Percentiles rank a stretch among this genome's conserved stretches.
Conservation (phyloP, 2,329 filamentous ascomycete genomes). For the Nannizzia gypsea region DNA sequence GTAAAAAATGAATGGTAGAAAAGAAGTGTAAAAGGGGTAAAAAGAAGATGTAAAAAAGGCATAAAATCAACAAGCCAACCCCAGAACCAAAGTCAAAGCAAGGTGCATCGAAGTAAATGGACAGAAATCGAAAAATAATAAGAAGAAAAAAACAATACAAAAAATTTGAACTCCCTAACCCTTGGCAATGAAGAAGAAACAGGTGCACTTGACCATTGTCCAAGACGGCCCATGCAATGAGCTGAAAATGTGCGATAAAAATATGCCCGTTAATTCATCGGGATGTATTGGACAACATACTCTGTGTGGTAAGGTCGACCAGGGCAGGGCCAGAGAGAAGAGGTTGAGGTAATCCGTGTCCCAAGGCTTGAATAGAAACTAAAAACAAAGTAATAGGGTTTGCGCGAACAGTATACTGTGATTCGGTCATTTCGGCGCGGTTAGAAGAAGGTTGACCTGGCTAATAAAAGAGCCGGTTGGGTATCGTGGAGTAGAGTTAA, state of each 20-base stretch:
- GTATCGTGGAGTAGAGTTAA: constrained; percentile 27
- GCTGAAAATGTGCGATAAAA: constrained; percentile 2
- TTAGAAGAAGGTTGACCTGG: constrained; percentile 23
- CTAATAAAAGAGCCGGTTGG: constrained; percentile 23
- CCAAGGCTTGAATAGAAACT: constrained; percentile 23
- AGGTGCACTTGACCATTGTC: constrained; percentile 26
- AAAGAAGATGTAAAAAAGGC: not conserved
- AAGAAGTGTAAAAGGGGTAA: not conserved
- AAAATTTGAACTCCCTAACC: constrained; percentile 20
- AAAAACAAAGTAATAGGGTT: constrained; percentile 25
- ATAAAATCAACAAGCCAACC: not conserved
- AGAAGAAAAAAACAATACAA: not conserved
- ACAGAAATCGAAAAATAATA: not conserved
- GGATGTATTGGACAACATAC: no score
- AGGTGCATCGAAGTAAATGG: not conserved
- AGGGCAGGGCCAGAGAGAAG: constrained; percentile 14
- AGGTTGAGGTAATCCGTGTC: constrained; percentile 14
- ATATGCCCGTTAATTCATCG: no score
- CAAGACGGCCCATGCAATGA: constrained; percentile 20
- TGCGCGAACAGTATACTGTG: constrained; percentile 25
- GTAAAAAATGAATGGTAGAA: not conserved
- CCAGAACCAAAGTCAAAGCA: not conserved
- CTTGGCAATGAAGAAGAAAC: constrained; percentile 19
- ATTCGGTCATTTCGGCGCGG: constrained; percentile 26
- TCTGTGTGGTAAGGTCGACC: constrained; percentile 8